phyloP scores from a whole-genome alignment of 805 yeast species.

The Clavispora fructus region DNA sequence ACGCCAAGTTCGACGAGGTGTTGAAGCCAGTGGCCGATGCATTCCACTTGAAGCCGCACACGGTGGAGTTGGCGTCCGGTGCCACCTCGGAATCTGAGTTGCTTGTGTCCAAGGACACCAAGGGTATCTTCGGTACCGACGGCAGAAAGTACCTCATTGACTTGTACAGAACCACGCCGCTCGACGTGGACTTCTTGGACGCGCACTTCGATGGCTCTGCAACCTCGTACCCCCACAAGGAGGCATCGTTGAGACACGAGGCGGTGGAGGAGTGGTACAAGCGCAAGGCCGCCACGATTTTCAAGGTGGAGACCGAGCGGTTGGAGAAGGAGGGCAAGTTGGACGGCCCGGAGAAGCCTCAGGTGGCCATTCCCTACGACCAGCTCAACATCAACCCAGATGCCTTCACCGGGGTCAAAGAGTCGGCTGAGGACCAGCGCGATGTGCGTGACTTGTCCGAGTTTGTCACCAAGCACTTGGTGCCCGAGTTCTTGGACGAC shows the following conservation, averaged over 20 bases:
- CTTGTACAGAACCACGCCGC: constrained; percentile 76
- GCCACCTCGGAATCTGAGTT: constrained; percentile 40
- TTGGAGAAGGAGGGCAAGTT: constrained; percentile 33
- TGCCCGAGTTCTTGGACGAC: constrained; percentile 59
- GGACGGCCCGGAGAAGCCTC: constrained; percentile 40
- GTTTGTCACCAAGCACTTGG: constrained; percentile 52
- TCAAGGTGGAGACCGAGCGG: constrained; percentile 45
- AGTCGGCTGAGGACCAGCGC: constrained; percentile 47
- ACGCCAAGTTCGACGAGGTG: constrained; percentile 48
- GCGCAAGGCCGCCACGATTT: constrained; percentile 50
- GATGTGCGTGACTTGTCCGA: constrained; percentile 67
- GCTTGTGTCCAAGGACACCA: constrained; percentile 69
- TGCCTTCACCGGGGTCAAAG: constrained; percentile 47
- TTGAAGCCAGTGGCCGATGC: constrained; percentile 62
- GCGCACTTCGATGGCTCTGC: constrained; percentile 38
- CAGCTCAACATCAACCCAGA: constrained; percentile 73
- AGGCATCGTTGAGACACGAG: constrained; percentile 75
- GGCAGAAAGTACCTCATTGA: constrained; percentile 82
- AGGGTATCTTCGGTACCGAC: constrained; percentile 83
- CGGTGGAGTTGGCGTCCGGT: constrained; percentile 46
- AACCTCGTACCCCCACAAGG: constrained; percentile 74
- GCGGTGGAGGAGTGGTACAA: constrained; percentile 91
- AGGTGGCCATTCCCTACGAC: constrained; percentile 48
- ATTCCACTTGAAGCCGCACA: constrained; percentile 73
- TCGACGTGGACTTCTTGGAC: constrained; percentile 74